Conservation (phyloP, 371 early-diverging fungal species). For the Paraphysoderma sedebokerense region DNA sequence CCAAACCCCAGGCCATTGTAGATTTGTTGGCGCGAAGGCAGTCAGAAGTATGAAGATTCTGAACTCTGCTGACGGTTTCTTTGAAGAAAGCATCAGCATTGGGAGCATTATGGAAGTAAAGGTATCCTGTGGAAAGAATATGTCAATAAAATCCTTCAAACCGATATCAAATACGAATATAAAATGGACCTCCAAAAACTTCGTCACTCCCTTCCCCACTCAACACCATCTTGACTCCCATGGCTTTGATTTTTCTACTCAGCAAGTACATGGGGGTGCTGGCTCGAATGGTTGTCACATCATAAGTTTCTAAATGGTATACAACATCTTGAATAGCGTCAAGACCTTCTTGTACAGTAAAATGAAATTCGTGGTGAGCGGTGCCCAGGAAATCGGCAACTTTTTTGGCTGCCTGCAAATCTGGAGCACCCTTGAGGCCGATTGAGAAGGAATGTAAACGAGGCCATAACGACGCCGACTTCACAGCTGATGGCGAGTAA, state of each 20-base stretch:
- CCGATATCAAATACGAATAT: constrained; percentile 1
- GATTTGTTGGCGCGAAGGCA: constrained; percentile 93
- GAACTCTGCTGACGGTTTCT: constrained; percentile 75
- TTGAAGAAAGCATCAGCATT: constrained; percentile 55
- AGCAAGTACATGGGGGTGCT: constrained; percentile 94
- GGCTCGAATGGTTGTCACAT: constrained; percentile 96
- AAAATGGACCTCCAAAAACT: constrained; percentile 61
- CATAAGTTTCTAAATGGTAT: constrained; percentile 92
- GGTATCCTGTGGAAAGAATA: constrained; percentile 42
- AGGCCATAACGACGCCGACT: constrained; percentile 42
- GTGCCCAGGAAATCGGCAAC: constrained; percentile 79
- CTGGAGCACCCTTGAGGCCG: constrained; percentile 86
- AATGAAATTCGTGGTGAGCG: constrained; percentile 86
- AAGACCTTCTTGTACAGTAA: constrained; percentile 84
- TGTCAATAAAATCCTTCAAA: neutral
- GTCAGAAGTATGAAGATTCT: constrained; percentile 87
- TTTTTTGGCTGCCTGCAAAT: constrained; percentile 71
- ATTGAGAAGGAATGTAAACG: constrained; percentile 89
- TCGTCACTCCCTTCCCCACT: constrained; percentile 93
- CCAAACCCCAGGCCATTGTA: constrained; percentile 97
- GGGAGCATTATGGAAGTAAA: constrained; percentile 94
- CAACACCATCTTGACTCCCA: constrained; percentile 97
- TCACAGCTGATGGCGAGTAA: constrained; percentile 12
- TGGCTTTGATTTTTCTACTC: constrained; percentile 87
- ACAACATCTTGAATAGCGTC: constrained; percentile 90